Percentiles rank a stretch among this genome's conserved stretches.
Evolutionary conservation across 331 rosid species (phyloP).

Genomic region (Cydonia oblonga): DNA sequence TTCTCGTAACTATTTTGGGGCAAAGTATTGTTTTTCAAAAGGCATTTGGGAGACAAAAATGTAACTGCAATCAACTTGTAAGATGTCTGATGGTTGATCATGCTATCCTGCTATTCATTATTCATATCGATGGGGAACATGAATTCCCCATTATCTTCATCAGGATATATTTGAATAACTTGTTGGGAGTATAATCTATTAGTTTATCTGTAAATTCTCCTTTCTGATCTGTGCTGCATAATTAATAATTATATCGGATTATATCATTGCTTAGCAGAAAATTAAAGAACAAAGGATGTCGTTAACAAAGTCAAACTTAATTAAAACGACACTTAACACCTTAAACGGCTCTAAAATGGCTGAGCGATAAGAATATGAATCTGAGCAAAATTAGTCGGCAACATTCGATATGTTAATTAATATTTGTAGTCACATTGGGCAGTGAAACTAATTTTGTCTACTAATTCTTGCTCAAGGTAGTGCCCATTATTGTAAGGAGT

Average conservation of each 20-base stretch:
- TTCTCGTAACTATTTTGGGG: slow-evolving; percentile 17
- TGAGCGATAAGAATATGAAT: no score
- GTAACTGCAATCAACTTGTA: slow-evolving; percentile 11
- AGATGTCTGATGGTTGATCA: not conserved
- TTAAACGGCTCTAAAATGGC: not conserved
- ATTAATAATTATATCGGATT: not conserved
- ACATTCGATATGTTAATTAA: no score
- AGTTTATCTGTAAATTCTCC: not conserved
- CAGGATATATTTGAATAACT: slow-evolving; percentile 1
- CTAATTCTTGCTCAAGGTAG: no score
- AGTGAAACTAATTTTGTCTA: no score
- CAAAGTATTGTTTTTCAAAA: slow-evolving; percentile 21
- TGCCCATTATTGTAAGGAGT: no score
- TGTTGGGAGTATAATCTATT: not conserved
- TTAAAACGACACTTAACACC: not conserved
- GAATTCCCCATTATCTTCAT: slow-evolving; percentile 14
- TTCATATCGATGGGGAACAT: slow-evolving; percentile 8
- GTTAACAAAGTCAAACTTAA: not conserved
- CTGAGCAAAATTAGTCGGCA: no score
- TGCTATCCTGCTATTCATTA: not conserved
- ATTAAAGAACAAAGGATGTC: no score
- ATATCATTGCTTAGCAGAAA: not conserved
- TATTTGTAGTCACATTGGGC: no score
- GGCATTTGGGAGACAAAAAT: slow-evolving; percentile 20
- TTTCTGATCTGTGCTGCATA: not conserved